Base-by-base conservation (phyloP, 2,329 filamentous ascomycete species). In the Claviceps pazoutovae region DNA sequence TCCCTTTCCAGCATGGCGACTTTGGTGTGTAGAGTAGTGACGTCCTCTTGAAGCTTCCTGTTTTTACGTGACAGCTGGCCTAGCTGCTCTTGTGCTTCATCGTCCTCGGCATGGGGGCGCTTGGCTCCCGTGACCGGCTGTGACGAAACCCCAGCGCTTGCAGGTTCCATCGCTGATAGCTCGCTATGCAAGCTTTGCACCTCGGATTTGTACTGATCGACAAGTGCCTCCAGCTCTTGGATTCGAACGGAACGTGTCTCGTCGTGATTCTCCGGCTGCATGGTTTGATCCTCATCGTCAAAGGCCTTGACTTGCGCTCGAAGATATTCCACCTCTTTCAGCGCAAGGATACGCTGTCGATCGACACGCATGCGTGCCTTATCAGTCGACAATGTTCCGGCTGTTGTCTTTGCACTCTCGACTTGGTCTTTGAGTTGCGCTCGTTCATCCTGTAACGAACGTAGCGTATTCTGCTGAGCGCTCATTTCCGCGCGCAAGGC, bases 241-340 rank as follows among this genome's bases (percentile, higher is more conserved):
- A 95, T 83, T 21, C 88, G 84, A 55, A 83, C 75, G 0, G 76
- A 72, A 56, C 89, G 91, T 19, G 81, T 76, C 57, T 85, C 79
- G 60, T 98, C 88, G 51, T 86, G 84, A 44, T 79, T 82, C 37
- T 88, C 86, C 0, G 87, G 81, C 51, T 91, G 82, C 70, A 96
- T 86, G 0, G 90, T 90, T 50, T 82, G 80, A 60, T 97, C 90
- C 66, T 98, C 93, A 0, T 81, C 79, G 61, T 97, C 88, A 54
- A 94, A 85, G 0, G 86, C 84, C 68, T 90, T 90, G 51, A 97
- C 76, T 66, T 98, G 93, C 0, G 88, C 91, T 21, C 93, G 86
- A 6, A 98, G 76, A 64, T 95, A 95, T 58, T 96, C 90, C 0
- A 93, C 88, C 64, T 98, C 94, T 63, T 96, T 96, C 23, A 88